Evolutionary conservation across 2,329 filamentous ascomycete genomes (phyloP).

Genomic region (Akanthomyces dipterigenus): DNA sequence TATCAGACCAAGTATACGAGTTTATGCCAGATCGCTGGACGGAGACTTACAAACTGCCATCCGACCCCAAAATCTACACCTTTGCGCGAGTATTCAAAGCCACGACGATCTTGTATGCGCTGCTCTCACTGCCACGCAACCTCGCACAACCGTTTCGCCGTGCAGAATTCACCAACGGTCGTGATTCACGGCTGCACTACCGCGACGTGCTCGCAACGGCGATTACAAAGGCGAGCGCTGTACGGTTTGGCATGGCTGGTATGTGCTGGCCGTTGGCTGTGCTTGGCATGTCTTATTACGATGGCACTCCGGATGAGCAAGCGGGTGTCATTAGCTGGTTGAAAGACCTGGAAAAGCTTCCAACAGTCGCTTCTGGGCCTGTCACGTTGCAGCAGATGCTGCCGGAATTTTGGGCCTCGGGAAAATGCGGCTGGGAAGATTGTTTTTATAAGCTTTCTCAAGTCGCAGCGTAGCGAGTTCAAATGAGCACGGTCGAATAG

Average conservation of each 20-base stretch:
- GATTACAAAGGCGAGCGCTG: not conserved
- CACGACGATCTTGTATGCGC: not conserved
- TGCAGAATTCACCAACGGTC: not conserved
- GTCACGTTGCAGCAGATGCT: not conserved
- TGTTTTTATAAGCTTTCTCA: not conserved
- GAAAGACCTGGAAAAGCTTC: not conserved
- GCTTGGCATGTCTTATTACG: not conserved
- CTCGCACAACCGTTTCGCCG: not conserved
- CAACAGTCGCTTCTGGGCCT: not conserved
- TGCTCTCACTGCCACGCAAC: not conserved
- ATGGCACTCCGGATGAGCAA: not conserved
- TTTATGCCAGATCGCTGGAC: not conserved
- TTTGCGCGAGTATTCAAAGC: not conserved
- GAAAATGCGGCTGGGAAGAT: not conserved
- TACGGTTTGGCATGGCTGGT: not conserved
- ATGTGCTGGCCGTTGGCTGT: constrained; percentile 1
- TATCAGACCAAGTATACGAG: not conserved
- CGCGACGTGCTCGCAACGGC: not conserved
- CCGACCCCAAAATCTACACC: not conserved
- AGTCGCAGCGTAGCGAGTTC: not conserved
- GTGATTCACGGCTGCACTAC: not conserved
- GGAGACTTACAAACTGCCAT: not conserved
- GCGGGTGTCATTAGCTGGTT: not conserved
- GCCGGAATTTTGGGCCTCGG: not conserved
- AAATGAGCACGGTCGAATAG: no score